Base-by-base conservation (phyloP, 2,329 filamentous ascomycete genomes). In the Lachnellula subtilissima region DNA sequence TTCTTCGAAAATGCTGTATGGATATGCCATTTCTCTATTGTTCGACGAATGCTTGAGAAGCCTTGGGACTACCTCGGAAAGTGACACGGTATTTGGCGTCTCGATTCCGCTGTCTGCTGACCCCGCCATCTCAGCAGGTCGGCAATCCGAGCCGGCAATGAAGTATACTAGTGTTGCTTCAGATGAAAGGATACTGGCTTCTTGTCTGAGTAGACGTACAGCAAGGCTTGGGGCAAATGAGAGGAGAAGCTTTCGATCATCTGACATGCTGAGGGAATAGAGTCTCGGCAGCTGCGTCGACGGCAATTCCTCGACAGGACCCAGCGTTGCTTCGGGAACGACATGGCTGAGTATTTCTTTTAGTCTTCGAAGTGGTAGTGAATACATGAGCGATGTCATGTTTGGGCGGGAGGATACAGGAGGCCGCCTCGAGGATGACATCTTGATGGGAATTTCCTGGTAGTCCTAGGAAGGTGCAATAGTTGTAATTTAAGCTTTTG, bases 41-140 rank as follows among this genome's bases (percentile, higher is more conserved):
- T 64, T 66, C 9, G 64, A 62, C 2, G 67, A 67, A 57, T 70
- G 67, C 52, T 66, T 68, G n/a, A 70, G 55, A 42, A 70, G 42
- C 55, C 63, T 70, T 9, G 68, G 68, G 35, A 57, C 17, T 3
- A 57, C 12, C 12, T 43, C 22, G 9, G 19, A 9, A 5, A 54
- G 45, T 12, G 45, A 40, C 22, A 32, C 43, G 4, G 45, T 7
- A 15, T 39, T 32, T 23, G 50, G 28, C 37, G 17, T 36, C 11
- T 51, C 36, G 42, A 50, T 48, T 11, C 46, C 15, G 39, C 9
- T 52, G 46, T 52, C 23, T 36, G 55, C 19, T 23, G 42, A 52
- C 5, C 45, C 48, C 51, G 23, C 36, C 52, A 45, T 50, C 40
- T 56, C 54, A 7, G 45, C 15, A 35, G 28, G 22, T 32, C 50